A percentile compares a stretch with the other conserved stretches of the same genome.
Evolutionary conservation across 2,329 filamentous ascomycete species (phyloP).

Genomic region (Cyclaneusma minus): DNA sequence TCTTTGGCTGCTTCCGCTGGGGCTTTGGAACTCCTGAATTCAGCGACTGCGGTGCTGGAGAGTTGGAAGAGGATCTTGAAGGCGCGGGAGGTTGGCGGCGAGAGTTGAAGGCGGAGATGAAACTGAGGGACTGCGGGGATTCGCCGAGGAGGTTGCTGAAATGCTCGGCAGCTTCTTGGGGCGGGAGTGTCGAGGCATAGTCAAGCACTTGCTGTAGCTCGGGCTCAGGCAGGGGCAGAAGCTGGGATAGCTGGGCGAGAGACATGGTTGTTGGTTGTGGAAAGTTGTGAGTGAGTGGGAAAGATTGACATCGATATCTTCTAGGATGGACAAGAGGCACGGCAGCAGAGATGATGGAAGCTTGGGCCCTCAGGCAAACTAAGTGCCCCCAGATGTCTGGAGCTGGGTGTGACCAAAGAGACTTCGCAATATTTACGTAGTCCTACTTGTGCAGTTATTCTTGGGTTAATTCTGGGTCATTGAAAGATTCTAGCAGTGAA

Average conservation of each 20-base stretch:
- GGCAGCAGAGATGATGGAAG: too few relatives aligned
- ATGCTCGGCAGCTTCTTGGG: constrained; percentile 64
- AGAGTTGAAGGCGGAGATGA: constrained; percentile 62
- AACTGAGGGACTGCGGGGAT: constrained; percentile 57
- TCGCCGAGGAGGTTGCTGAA: constrained; percentile 81
- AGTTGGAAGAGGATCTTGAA: constrained; percentile 5
- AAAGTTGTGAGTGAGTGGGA: constrained; percentile 5
- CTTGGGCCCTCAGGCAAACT: too few relatives aligned
- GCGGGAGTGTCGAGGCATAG: constrained; percentile 65
- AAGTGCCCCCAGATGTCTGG: too few relatives aligned
- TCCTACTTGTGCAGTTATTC: too few relatives aligned
- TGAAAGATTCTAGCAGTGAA: too few relatives aligned
- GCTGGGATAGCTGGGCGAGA: constrained; percentile 54
- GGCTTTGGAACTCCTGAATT: constrained; percentile 29
- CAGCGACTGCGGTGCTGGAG: constrained; percentile 3
- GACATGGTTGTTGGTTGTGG: constrained; percentile 18
- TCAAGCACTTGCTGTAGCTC: constrained; percentile 73
- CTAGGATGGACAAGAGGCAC: too few relatives aligned
- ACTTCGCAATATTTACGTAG: too few relatives aligned
- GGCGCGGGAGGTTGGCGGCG: constrained; percentile 29
- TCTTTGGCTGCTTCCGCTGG: constrained; percentile 36
- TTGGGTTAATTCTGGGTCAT: too few relatives aligned
- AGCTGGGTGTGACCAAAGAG: too few relatives aligned
- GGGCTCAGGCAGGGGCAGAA: constrained; percentile 74
- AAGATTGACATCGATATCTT: too few relatives aligned